Base-by-base conservation (phyloP, 306 rosid species). In the Sesbania bispinosa region DNA sequence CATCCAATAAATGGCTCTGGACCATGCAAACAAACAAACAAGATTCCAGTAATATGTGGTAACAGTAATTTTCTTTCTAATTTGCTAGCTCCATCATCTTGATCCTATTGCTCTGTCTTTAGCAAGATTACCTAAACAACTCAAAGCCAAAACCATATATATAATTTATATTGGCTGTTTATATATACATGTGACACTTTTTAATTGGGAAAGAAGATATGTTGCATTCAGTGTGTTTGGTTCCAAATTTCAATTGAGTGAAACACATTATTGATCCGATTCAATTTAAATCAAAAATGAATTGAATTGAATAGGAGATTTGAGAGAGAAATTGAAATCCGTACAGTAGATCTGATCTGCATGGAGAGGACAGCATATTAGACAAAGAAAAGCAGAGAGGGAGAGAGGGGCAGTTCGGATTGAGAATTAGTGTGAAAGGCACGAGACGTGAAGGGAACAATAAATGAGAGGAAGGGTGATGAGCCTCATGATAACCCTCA, bases 401-500 rank as follows among this genome's bases (percentile, higher is more conserved):
- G 82, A 74, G 77, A 78, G 86, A 83, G 84, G 69, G 87, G 94
- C 96, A 90, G 92, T 86, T 90, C 81, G 96, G 92, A 90, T 90
- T 90, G 83, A 88, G 96, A 88, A 88, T 84, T 85, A 81, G 92
- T 75, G 83, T 85, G 97, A 85, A 85, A 91, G 90, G 89, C 90
- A 91, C 90, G 52, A 50, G 85, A 88, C 97, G 45, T 66, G 80
- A 79, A 50, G 80, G 61, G 55, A 74, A 79, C 68, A 88, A 80
- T 85, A 82, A 86, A 85, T 82, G 86, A 68, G 74, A 70, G 71
- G 19, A 68, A 66, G 77, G 53, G 79, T 84, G 85, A 88, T 89
- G 88, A 88, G 89, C 81, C 87, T 88, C 81, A 93, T 90, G 83
- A 93, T 93, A n/a, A 82, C 68, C 88, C 93, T 93, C 96, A 93